A percentile compares a stretch with the other conserved stretches of the same genome.
Evolutionary conservation across 306 rosid species (phyloP).

Genomic region (Trifolium fragiferum): DNA sequence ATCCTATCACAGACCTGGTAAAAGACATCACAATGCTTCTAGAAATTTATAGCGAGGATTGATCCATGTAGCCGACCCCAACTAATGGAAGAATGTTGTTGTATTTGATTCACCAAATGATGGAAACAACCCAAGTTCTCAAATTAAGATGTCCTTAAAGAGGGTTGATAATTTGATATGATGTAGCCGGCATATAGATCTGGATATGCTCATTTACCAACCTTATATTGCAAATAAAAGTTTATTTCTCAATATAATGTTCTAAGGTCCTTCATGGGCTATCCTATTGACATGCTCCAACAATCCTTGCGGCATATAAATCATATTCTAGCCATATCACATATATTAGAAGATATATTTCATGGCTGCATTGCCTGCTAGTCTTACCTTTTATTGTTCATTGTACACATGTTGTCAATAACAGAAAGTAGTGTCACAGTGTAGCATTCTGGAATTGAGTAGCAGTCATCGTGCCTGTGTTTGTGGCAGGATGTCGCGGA

Average conservation of each 20-base stretch:
- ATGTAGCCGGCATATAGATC: constrained; percentile 7
- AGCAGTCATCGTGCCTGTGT: too few species aligned
- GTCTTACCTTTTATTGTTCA: not conserved
- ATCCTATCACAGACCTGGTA: too few species aligned
- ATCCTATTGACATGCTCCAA: not conserved
- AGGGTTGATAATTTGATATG: not conserved
- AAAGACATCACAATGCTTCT: too few species aligned
- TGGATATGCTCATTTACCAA: not conserved
- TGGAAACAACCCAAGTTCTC: not conserved
- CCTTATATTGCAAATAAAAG: not conserved
- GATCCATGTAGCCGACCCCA: not conserved
- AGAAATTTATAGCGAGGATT: not conserved
- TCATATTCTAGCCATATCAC: constrained; percentile 17
- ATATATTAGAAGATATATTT: not conserved
- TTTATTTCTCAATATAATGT: not conserved
- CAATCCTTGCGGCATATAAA: not conserved
- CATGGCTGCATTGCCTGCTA: not conserved
- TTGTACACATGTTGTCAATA: too few species aligned
- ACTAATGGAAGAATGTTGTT: not conserved
- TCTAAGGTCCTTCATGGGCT: not conserved
- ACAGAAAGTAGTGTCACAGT: too few species aligned
- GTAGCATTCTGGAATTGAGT: too few species aligned
- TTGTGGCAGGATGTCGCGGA: too few species aligned
- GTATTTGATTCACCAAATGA: not conserved
- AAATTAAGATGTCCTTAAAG: not conserved